Percentiles rank a stretch among this genome's conserved stretches.
phyloP scores from a whole-genome alignment of 306 rosid species.

The Acacia confusa region DNA sequence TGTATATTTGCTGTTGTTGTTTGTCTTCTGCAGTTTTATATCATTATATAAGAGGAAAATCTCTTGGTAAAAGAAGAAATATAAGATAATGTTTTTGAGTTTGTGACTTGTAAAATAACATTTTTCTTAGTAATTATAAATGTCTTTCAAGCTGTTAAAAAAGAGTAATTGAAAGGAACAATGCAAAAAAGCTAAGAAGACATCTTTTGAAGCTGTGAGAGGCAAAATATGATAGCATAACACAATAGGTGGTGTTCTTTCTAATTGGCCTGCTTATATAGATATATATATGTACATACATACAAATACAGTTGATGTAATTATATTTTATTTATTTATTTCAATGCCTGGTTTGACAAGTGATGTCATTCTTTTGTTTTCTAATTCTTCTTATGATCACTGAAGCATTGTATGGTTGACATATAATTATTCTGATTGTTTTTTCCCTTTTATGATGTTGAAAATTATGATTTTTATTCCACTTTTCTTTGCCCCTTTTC shows the following conservation, averaged over 20 bases:
- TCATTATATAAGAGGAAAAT: neutral
- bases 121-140: neutral
- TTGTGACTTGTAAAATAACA: neutral
- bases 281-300: neutral
- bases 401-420: neutral
- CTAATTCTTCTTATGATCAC: neutral
- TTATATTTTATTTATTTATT: neutral
- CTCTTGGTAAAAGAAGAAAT: neutral
- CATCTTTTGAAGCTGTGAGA: neutral
- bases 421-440: neutral
- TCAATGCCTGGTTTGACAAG: neutral
- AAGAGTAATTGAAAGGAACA: neutral
- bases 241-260: neutral
- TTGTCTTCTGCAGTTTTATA: neutral
- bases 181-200: neutral
- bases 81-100: neutral
- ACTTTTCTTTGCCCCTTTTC: neutral
- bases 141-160: neutral
- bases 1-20: neutral
- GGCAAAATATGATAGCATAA: neutral
- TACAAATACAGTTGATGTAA: neutral
- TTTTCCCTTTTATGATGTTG: neutral
- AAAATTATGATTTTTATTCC: neutral
- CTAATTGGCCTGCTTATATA: neutral
- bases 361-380: neutral